phyloP scores from a whole-genome alignment of 805 yeast species.

The Saturnispora dispora region DNA sequence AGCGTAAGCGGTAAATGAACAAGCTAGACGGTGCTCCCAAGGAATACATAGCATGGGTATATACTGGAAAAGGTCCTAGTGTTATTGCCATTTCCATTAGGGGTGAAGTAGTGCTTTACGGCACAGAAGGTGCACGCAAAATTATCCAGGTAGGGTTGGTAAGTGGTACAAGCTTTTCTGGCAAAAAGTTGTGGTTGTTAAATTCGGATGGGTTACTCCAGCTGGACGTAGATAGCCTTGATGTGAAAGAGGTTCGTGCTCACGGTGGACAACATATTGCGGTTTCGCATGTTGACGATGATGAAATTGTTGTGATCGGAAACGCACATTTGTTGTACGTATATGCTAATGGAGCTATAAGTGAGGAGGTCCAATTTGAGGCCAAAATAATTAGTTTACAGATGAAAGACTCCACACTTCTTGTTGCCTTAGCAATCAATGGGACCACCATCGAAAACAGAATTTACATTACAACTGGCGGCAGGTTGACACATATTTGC shows the following conservation, averaged over 20 bases:
- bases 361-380: not conserved
- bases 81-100: slow-evolving; percentile 2
- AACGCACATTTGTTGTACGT: not conserved
- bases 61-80: not conserved
- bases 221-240: not conserved
- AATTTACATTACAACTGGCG: not conserved
- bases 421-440: not conserved
- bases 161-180: not conserved
- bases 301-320: not conserved
- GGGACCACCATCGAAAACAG: not conserved
- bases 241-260: not conserved
- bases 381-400: not conserved
- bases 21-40: slow-evolving; percentile 1
- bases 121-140: not conserved
- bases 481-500: not conserved
- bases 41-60: slow-evolving; percentile 5
- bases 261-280: slow-evolving; percentile 1
- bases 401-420: not conserved
- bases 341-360: not conserved
- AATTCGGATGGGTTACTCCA: not conserved
- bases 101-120: slow-evolving; percentile 3
- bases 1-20: not conserved
- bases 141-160: not conserved
- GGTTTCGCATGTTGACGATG: not conserved
- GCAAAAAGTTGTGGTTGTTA: not conserved